Conservation (phyloP, 2,329 filamentous ascomycete genomes). For the Fulvia fulva region DNA sequence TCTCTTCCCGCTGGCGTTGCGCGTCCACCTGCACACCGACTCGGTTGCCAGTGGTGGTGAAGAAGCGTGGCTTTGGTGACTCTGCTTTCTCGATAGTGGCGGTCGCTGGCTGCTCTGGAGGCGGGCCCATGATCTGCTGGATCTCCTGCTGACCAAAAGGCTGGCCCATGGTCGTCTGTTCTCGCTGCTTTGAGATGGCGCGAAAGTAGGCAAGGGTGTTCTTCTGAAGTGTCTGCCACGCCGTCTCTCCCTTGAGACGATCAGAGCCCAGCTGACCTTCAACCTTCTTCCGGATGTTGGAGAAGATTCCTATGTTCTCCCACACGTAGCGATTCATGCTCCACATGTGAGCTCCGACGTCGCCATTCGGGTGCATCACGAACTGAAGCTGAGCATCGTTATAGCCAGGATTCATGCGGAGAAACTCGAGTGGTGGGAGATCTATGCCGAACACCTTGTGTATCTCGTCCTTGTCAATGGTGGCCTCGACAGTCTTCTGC, state of each 20-base stretch:
- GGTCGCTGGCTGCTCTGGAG: background rate
- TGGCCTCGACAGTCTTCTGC: constrained; percentile 30
- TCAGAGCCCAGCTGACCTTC: constrained; percentile 44
- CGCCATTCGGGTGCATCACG: constrained; percentile 46
- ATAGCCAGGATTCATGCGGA: constrained; percentile 31
- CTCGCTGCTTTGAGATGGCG: constrained; percentile 39
- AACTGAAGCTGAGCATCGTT: constrained; percentile 44
- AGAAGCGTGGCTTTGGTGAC: background rate
- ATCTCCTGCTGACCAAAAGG: constrained; percentile 32
- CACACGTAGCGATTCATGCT: constrained; percentile 38
- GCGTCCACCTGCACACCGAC: background rate
- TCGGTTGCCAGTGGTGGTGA: background rate
- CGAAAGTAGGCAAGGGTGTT: constrained; percentile 43
- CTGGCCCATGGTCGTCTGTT: constrained; percentile 28
- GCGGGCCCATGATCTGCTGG: constrained; percentile 20
- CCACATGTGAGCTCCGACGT: constrained; percentile 48
- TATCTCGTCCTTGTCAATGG: constrained; percentile 32
- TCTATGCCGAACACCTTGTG: constrained; percentile 39
- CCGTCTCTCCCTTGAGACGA: constrained; percentile 36
- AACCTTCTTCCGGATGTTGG: constrained; percentile 39
- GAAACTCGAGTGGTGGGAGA: constrained; percentile 40
- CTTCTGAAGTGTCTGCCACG: constrained; percentile 31
- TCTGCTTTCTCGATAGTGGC: background rate
- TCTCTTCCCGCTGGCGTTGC: background rate
- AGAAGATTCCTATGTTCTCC: constrained; percentile 45